Base-by-base conservation (phyloP, 1,284 basidiomycete species). In the Ustilago sp. region DNA sequence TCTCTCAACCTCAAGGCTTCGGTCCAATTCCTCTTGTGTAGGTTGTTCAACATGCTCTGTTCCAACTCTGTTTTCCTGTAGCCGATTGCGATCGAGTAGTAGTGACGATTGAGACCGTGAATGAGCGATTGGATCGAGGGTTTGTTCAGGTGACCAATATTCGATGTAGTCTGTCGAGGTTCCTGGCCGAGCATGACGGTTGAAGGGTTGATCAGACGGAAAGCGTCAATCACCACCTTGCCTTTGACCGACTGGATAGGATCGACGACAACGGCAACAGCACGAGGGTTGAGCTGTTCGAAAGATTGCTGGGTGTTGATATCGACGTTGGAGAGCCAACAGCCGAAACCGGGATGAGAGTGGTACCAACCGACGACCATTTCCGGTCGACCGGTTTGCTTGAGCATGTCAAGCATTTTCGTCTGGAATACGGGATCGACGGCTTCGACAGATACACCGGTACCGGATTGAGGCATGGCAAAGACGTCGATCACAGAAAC, bases 351-450 rank as follows among this genome's bases (percentile, higher is more conserved):
- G 61, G 97, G 97, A 89, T 99, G 97, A 55, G 97, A 99, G 87
- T 99, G 97, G 87, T 99, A 99, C 97, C 97, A 99, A 8, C 97
- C 97, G 0, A 99, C 97, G 11, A 99, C 97, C 91, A 93, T 95
- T 88, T 99, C 97, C 55, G 96, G 94, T 81, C 95, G 89, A 69
- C 97, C 97, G 2, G 97, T 99, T 88, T 99, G 97, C 88, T 99
- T 99, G 82, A 99, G 88, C 95, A 99, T 99, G 79, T 99, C 97
- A 70, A 98, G 89, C 97, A 99, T 99, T 87, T 93, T 98, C 17
- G 92, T 93, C 87, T 99, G 97, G 88, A 99, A 99, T 39, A 99
- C 97, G 79, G 98, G 95, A 87, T 99, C 97, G 3, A 99, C 97
- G 12, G 96, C 97, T 88, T 99, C 96, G 78, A 99, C 96, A 61